Evolutionary conservation across 2,329 filamentous ascomycete species (phyloP).

Genomic region (Lachnellula willkommii): DNA sequence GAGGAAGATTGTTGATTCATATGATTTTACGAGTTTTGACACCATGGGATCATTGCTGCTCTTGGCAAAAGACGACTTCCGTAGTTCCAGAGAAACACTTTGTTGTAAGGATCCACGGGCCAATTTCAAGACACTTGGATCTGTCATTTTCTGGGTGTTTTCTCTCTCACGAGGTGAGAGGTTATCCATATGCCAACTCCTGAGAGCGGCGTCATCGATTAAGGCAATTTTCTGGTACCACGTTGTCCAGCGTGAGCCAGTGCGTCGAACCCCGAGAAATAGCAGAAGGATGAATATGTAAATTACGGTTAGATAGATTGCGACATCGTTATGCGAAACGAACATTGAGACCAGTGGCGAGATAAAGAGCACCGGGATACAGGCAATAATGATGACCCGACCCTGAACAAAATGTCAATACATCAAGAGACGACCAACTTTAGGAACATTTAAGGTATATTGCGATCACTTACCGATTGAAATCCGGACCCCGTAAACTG

Average conservation of each 20-base stretch:
- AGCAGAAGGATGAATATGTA: slow-evolving; percentile 48
- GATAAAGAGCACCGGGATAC: slow-evolving; percentile 51
- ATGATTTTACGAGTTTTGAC: slow-evolving; percentile 33
- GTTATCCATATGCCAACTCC: slow-evolving; percentile 42
- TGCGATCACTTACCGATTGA: slow-evolving; percentile 4
- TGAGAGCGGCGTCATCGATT: slow-evolving; percentile 44
- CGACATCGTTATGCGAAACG: slow-evolving; percentile 45
- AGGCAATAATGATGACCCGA: slow-evolving; percentile 48
- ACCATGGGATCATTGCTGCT: slow-evolving; percentile 41
- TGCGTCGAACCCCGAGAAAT: slow-evolving; percentile 46
- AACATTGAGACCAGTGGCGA: slow-evolving; percentile 53
- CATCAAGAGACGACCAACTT: slow-evolving; percentile 37
- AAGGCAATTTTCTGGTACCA: slow-evolving; percentile 49
- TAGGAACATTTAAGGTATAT: not conserved
- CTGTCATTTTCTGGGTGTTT: slow-evolving; percentile 16
- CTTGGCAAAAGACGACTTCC: slow-evolving; percentile 38
- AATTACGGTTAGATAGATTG: slow-evolving; percentile 51
- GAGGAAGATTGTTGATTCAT: slow-evolving; percentile 11
- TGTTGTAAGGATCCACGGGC: slow-evolving; percentile 41
- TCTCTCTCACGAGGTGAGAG: slow-evolving; percentile 15
- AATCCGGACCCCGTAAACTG: slow-evolving; percentile 24
- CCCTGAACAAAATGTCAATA: slow-evolving; percentile 21
- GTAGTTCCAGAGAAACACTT: slow-evolving; percentile 41
- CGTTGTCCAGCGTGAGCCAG: slow-evolving; percentile 53
- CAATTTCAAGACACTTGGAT: slow-evolving; percentile 42